Conservation (phyloP, 1,284 basidiomycete genomes). For the Ceratobasidium sp. region DNA sequence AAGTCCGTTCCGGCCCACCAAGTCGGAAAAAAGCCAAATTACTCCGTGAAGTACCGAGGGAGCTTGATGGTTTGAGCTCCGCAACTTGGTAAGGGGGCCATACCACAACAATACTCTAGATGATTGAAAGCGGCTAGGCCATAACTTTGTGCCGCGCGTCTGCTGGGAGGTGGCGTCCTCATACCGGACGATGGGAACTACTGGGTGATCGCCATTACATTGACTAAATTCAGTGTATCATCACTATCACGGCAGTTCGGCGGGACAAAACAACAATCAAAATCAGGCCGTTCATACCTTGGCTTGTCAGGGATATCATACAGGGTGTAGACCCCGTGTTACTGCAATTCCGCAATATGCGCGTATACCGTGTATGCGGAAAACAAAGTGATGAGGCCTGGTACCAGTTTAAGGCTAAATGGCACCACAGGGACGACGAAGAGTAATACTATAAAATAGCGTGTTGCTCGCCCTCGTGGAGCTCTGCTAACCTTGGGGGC, state of each 20-base stretch:
- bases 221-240: neutral
- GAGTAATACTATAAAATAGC: neutral
- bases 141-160: conserved; percentile 44
- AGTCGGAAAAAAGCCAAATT: neutral
- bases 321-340: neutral
- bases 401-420: conserved; percentile 2
- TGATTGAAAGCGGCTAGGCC: conserved; percentile 27
- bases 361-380: neutral
- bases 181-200: conserved; percentile 19
- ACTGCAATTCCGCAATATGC: neutral
- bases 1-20: neutral
- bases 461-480: neutral
- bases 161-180: conserved; percentile 37
- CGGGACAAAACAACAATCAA: neutral
- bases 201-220: conserved; percentile 4
- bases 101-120: neutral
- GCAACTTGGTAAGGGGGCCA: conserved; percentile 1
- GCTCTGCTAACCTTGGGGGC: neutral
- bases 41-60: neutral
- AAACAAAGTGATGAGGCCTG: neutral
- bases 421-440: neutral
- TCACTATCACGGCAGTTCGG: neutral
- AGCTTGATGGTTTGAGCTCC: conserved; percentile 2
- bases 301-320: conserved; percentile 6
- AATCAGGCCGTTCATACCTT: neutral